Evolutionary conservation across 2,329 filamentous ascomycete genomes (phyloP), one percentile per base, ranked within the genome.

Genomic region (Phialemonium atrogriseum): DNA sequence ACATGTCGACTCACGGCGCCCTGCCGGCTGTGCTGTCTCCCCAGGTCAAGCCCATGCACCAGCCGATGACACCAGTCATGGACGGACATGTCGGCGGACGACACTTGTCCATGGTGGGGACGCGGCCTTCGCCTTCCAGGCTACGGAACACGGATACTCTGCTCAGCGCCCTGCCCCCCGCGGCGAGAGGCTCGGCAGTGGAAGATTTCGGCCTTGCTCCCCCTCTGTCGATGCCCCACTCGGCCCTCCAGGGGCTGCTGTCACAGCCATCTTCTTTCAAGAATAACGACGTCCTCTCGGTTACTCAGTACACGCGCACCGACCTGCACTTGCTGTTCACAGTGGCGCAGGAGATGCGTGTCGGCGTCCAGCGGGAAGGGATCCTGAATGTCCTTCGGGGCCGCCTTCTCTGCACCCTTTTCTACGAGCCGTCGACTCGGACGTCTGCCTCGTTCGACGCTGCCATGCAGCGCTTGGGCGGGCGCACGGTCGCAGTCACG

Each of bases 391-490:
- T 94, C 35, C 76, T 98, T 39, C 84, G 83, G 48, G 87, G 88
- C 17, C 79, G 84, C 27, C 76, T 98, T 10, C 72, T 98, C 22
- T 86, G 82, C 62, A 91, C 85, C 3, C 77, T 98, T 65, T 98
- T 98, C 73, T 98, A 88, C 59, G 91, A 98, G 68, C 91, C 91
- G 2, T 96, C 89, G 1, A 98, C 91, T 3, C 77, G 91, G 33
- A 98, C 91, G 5, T 95, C 89, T 10, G 78, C 84, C 22, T 98
- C 91, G 4, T 98, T 98, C 49, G 91, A 98, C 53, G 84, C 89
- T 35, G 91, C 91, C 24, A 98, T 98, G 91, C 93, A 98, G 68
- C 83, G 93, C 32, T 80, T 98, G 5, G 91, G 91, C 45, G 91
- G 91, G 28, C 76, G 86, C 29, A 89, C 83, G 4, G 73, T 98